Evolutionary conservation across 2,329 filamentous ascomycete genomes (phyloP), one percentile per base, ranked within the genome.

Genomic region (Fusarium napiforme): DNA sequence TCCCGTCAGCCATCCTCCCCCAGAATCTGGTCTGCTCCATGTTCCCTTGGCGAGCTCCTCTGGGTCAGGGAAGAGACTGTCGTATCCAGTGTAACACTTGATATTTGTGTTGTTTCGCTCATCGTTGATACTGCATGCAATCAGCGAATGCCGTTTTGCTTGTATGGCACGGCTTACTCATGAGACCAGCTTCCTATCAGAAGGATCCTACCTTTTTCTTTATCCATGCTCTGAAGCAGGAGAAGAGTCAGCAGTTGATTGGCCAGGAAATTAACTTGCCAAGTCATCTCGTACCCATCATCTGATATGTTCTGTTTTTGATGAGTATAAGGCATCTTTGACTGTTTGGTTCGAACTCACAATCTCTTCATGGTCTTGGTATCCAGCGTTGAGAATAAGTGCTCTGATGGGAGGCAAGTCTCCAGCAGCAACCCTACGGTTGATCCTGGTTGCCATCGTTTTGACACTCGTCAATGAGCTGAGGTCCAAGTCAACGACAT

Each of bases 361-460:
- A 58, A 80, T 64, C 15, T 69, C 47, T 30, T 68, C 58, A 8
- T 73, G 60, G 5, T 81, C 79, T 26, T 78, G 75, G 36, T 79
- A 81, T 12, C 72, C 79, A 12, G 79, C 79, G 50, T 81, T 80
- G 49, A 85, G 79, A 16, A 85, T 80, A 9, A 86, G 75, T 4
- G 78, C 82, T 21, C 78, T 79, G 59, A 85, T 83, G 1, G 78
- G 82, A 11, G 83, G 82, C 30, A 84, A 72, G 4, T 79, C 71
- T n/a, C 80, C 80, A 21, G 68, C 64, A 9, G 79, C 69, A 15
- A 83, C 78, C 4, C 71, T 68, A 28, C 58, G 63, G 64, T 82
- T 82, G 62, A 82, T 78, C 23, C 73, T 67, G 7, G 59, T 62
- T 9, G 81, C 80, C 9, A 64, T 45, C 34, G 76, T 64, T 39